Percentiles rank a stretch among this genome's conserved stretches.
phyloP scores from a whole-genome alignment of 192 early-diverging fungal genomes.

The Podila horticola region DNA sequence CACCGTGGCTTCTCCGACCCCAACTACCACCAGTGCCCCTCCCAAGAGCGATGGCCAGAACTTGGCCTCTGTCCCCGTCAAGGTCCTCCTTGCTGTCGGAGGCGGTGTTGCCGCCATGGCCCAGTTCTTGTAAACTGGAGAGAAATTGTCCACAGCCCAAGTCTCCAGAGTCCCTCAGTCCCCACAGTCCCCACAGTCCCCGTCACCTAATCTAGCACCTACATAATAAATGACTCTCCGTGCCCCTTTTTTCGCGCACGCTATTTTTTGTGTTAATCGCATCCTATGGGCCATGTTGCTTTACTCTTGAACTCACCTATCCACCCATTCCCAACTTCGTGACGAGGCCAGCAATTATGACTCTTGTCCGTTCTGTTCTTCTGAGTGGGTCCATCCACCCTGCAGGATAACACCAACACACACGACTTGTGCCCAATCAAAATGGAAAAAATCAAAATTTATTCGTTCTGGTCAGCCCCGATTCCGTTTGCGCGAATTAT shows the following conservation, averaged over 20 bases:
- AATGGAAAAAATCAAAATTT: not conserved
- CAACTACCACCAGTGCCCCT: constrained; percentile 5
- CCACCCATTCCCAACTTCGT: no score
- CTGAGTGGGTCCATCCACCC: not conserved
- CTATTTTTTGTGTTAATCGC: no score
- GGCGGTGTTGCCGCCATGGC: constrained; percentile 15
- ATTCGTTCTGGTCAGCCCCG: not conserved
- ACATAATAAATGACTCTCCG: not conserved
- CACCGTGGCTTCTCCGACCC: not conserved
- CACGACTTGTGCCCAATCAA: not conserved
- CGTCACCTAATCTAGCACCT: not conserved
- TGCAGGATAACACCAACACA: constrained; percentile 4
- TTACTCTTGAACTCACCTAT: no score
- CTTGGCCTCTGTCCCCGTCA: constrained; percentile 9
- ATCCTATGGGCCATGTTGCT: no score
- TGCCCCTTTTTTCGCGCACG: no score
- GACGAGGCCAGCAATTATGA: no score
- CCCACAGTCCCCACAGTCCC: not conserved
- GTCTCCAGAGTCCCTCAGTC: no score
- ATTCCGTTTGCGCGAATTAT: not conserved
- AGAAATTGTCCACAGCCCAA: no score
- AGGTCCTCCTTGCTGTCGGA: constrained; percentile 14
- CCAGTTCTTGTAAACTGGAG: constrained; percentile 20
- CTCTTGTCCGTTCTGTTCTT: no score
- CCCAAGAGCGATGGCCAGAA: constrained; percentile 4